Base-by-base conservation (phyloP, 768 basidiomycete genomes). In the Phallus indusiatus region DNA sequence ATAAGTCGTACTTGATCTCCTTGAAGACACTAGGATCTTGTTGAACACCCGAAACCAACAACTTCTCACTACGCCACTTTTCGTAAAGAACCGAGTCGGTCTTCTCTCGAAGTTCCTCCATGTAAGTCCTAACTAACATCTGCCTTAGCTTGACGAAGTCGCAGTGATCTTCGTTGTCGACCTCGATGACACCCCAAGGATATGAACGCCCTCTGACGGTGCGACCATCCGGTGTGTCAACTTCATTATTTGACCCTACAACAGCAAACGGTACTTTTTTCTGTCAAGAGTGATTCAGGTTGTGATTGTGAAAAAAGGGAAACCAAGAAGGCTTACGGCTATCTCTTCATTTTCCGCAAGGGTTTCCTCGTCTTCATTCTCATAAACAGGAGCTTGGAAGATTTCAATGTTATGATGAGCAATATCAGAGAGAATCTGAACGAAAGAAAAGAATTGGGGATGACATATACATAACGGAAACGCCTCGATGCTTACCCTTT, bases 91-190 rank as follows among this genome's bases (percentile, higher is more conserved):
- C 84, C 67, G 91, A 86, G 69, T 95, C 94, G 66, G 96, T 98
- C 72, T 95, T 90, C 75, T 98, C 96, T 68, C 95, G 79, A 64
- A 99, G 80, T 72, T 99, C 96, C 72, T 99, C 96, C 96, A 99
- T 99, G 71, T 98, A 96, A 9, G 95, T 98, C 59, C 96, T 83
- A 66, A 99, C 88, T 36, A 99, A 87, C 96, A 99, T 98, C 73
- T 98, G 96, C 56, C 96, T 88, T 62, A 99, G 88, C 74, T 98
- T 98, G 73, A 98, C 95, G 70, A 99, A 99, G 72, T 99, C 96
- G 66, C 96, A 99, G 70, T 99, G 96, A n/a, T 93, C 90, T 70
- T 98, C 96, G 67, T 99, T 98, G 77, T 99, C 96, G 21, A 99
- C 96, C 71, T 99, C 96, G 63, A 98, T 93, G 54, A 94, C 87